These are phyloP conservation scores for Psilocybe azurescens DNA, from an alignment of 768 basidiomycete species.

Conservation along the genomic window DNA sequence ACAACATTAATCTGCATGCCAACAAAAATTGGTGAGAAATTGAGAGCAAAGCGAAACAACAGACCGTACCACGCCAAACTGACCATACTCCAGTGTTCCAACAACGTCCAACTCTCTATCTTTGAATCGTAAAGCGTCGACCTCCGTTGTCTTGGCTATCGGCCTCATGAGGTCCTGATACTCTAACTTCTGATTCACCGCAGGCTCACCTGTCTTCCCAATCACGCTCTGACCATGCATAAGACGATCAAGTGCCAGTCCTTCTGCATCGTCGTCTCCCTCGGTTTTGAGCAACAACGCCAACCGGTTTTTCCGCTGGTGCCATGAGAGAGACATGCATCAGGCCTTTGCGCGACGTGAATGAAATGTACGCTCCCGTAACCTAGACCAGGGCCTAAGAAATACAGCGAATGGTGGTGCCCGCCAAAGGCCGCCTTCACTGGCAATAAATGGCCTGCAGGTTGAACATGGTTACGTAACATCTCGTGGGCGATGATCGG, in stretches of 20 bases:
- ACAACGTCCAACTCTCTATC: conserved; percentile 71
- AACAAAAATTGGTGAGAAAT: not conserved
- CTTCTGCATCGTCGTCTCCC: conserved; percentile 69
- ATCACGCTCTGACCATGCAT: conserved; percentile 79
- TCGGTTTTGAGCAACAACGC: conserved; percentile 56
- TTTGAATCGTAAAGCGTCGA: conserved; percentile 73
- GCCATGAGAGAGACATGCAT: conserved; percentile 76
- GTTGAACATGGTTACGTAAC: too few relatives aligned
- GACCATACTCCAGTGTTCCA: conserved; percentile 84
- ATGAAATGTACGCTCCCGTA: too few relatives aligned
- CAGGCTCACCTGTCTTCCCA: conserved; percentile 66
- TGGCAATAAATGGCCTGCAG: too few relatives aligned
- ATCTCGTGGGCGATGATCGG: too few relatives aligned
- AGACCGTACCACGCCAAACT: conserved; percentile 78
- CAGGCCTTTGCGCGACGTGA: too few relatives aligned
- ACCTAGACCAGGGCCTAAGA: too few relatives aligned
- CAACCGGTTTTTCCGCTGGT: conserved; percentile 71
- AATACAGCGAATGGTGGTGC: too few relatives aligned
- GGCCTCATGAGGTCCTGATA: not conserved
- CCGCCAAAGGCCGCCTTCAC: too few relatives aligned
- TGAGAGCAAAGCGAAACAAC: not conserved
- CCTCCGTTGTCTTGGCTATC: conserved; percentile 72
- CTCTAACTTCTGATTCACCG: too few relatives aligned
- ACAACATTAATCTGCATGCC: conserved; percentile 86
- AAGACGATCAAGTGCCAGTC: conserved; percentile 70